Evolutionary conservation across 1,284 basidiomycete genomes (phyloP).

Genomic region (Ceratobasidium sp.): DNA sequence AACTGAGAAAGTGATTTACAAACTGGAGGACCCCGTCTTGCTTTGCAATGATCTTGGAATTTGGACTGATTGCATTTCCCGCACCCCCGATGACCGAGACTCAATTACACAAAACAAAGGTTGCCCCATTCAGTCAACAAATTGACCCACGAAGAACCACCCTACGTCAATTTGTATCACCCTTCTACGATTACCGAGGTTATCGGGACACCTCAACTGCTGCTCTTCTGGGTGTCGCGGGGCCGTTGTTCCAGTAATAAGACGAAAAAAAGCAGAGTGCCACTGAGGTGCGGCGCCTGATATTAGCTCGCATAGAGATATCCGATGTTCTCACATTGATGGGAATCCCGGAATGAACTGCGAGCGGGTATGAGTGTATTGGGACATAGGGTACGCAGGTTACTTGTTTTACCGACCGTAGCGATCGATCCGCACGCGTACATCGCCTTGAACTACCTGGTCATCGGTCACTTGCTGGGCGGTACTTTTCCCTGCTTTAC

Average conservation of each 20-base stretch:
- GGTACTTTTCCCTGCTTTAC: not conserved
- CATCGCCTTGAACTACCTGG: not conserved
- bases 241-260: slow-evolving; percentile 10
- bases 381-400: slow-evolving; percentile 5
- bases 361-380: not conserved
- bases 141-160: slow-evolving; percentile 35
- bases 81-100: slow-evolving; percentile 5
- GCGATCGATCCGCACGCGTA: slow-evolving; percentile 14
- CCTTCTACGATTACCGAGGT: slow-evolving; percentile 37
- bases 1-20: slow-evolving; percentile 22
- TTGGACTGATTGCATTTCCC: slow-evolving; percentile 5
- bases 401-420: slow-evolving; percentile 8
- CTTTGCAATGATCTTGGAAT: not conserved
- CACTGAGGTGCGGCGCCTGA: not conserved
- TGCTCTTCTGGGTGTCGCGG: slow-evolving; percentile 5
- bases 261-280: not conserved
- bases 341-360: slow-evolving; percentile 13
- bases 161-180: slow-evolving; percentile 18
- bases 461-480: not conserved
- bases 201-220: slow-evolving; percentile 26
- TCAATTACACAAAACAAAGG: slow-evolving; percentile 4
- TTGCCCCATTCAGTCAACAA: slow-evolving; percentile 26
- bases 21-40: not conserved
- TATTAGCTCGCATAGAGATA: slow-evolving; percentile 6
- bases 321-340: slow-evolving; percentile 43